A percentile compares a stretch with the other conserved stretches of the same genome.
These are phyloP conservation scores for Carex kokanica DNA, from an alignment of 176 grass and related monocot species.

Conservation along the genomic window DNA sequence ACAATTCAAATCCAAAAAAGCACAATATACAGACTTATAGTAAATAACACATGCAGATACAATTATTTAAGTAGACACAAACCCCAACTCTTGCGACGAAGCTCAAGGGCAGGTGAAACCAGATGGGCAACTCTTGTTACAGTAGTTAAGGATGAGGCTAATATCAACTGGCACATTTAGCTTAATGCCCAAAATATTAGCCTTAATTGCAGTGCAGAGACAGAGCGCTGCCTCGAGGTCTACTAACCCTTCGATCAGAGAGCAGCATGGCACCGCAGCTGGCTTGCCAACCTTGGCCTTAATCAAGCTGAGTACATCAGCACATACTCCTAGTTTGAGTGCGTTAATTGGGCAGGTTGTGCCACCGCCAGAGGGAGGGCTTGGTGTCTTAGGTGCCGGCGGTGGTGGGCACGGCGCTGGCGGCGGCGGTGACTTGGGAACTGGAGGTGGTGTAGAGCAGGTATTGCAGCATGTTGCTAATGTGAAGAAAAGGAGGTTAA, in stretches of 20 bases:
- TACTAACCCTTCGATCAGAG: constrained; percentile 33
- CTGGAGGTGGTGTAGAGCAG: constrained; percentile 19
- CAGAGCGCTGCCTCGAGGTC: constrained; percentile 57
- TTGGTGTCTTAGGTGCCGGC: neutral
- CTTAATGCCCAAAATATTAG: constrained; percentile 42
- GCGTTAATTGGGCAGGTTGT: constrained; percentile 39
- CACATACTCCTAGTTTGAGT: constrained; percentile 50
- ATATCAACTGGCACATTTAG: constrained; percentile 43
- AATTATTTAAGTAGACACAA: neutral
- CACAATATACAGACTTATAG: neutral
- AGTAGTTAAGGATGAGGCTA: constrained; percentile 52
- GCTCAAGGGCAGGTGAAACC: constrained; percentile 56
- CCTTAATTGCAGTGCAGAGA: constrained; percentile 54
- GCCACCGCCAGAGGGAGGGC: constrained; percentile 8
- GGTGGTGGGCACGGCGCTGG: neutral
- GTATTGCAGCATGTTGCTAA: constrained; percentile 4
- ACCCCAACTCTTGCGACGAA: neutral
- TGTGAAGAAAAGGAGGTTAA: constrained; percentile 29
- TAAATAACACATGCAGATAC: neutral
- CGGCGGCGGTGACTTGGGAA: neutral
- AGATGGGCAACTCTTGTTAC: constrained; percentile 51
- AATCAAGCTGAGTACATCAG: constrained; percentile 39
- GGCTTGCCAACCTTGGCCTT: constrained; percentile 19
- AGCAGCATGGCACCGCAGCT: constrained; percentile 48
- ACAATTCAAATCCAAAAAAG: neutral